Evolutionary conservation across 1,284 basidiomycete genomes (phyloP).

Genomic region (Puccinia polysora): DNA sequence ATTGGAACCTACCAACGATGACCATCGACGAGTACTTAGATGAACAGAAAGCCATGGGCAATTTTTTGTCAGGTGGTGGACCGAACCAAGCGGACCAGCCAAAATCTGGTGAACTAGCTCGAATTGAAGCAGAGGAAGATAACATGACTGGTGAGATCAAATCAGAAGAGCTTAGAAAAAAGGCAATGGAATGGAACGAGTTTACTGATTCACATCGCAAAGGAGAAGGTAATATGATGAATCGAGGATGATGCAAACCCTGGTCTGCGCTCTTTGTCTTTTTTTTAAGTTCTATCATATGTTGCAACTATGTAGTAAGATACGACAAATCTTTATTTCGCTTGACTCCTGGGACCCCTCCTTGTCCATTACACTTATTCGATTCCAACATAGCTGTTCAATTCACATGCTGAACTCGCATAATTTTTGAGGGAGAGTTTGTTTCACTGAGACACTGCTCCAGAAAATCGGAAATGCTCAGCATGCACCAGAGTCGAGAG

Average conservation of each 20-base stretch:
- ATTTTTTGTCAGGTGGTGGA: conserved; percentile 78
- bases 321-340: no score
- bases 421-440: no score
- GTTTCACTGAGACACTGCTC: no score
- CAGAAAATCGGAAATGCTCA: neutral
- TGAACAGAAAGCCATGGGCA: conserved; percentile 75
- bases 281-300: neutral
- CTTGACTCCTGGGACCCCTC: no score
- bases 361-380: no score
- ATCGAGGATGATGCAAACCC: conserved; percentile 23
- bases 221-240: conserved; percentile 44
- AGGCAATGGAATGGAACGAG: conserved; percentile 42
- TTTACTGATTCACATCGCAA: conserved; percentile 41
- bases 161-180: conserved; percentile 16
- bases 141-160: conserved; percentile 29
- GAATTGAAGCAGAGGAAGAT: conserved; percentile 37
- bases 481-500: neutral
- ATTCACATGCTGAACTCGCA: no score
- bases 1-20: conserved; percentile 90
- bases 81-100: conserved; percentile 13
- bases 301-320: no score
- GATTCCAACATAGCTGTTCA: no score
- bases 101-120: conserved; percentile 12
- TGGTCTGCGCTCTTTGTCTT: neutral
- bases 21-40: conserved; percentile 89